These are phyloP conservation scores for Aspergillus cavernicola DNA, from an alignment of 495 filamentous ascomycete species.

Conservation along the genomic window DNA sequence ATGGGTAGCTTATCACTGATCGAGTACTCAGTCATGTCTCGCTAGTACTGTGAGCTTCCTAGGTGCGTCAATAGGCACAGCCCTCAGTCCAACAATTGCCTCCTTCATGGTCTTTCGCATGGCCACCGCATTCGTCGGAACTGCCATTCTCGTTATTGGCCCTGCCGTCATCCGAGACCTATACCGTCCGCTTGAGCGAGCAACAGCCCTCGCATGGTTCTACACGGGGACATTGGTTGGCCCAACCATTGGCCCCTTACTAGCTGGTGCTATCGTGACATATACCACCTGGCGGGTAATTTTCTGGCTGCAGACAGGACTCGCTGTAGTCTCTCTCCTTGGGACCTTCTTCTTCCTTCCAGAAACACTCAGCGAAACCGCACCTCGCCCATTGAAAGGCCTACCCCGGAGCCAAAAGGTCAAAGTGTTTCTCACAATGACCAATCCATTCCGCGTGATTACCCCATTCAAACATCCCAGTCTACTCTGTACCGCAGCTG, in stretches of 20 bases:
- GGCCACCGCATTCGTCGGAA: conserved; percentile 12
- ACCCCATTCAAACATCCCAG: conserved; percentile 59
- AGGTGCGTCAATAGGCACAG: conserved; percentile 10
- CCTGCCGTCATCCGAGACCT: conserved; percentile 12
- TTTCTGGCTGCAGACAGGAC: conserved; percentile 16
- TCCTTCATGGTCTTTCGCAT: conserved; percentile 18
- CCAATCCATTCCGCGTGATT: conserved; percentile 12
- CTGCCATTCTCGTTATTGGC: conserved; percentile 13
- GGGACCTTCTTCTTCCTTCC: conserved; percentile 8
- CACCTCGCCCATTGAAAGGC: conserved; percentile 1
- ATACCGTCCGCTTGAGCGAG: conserved; percentile 12
- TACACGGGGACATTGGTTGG: conserved; percentile 14
- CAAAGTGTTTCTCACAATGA: conserved; percentile 5
- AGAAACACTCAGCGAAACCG: conserved; percentile 5
- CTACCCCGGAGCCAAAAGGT: not conserved
- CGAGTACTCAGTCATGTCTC: conserved; percentile 15
- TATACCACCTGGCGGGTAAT: conserved; percentile 17
- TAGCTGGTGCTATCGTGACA: conserved; percentile 15
- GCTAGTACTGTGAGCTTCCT: conserved; percentile 6
- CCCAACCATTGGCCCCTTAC: conserved; percentile 10
- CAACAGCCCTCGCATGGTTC: conserved; percentile 11
- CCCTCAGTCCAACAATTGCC: conserved; percentile 13
- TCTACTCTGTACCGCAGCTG: conserved; percentile 57
- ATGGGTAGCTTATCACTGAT: no score
- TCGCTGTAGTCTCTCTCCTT: not conserved